Evolutionary conservation across 2,329 filamentous ascomycete genomes (phyloP), one percentile per base, ranked within the genome.

Genomic region (Xylariales sp.): DNA sequence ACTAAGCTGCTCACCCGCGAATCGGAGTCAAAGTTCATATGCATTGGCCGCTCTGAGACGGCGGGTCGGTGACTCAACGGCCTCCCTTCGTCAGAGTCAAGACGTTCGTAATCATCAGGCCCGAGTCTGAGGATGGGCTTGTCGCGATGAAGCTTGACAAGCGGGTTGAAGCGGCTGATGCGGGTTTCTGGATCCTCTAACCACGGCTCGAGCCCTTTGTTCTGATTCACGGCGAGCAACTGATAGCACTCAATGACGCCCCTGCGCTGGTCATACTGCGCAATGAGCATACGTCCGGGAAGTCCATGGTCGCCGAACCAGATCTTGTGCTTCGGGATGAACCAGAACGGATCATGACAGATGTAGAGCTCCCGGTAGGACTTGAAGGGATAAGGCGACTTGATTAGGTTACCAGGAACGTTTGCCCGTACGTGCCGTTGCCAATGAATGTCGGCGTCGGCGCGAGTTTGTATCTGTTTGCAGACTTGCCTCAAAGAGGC

Each of bases 271-370:
- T 95, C 81, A 53, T 89, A 96, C 11, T 85, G 80, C n/a, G 76
- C 73, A 27, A 95, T 54, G 18, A 95, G 72, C 29, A 95, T 61
- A 55, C 84, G 85, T 0, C 90, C 90, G 2, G 76, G 82, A 33
- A 88, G 72, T 20, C 81, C 74, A 3, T 70, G 73, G 59, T 95
- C 88, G 42, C 80, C 77, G 54, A 95, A 91, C 90, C 90, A 96
- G 46, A 96, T 69, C 60, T 86, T 90, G 55, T 86, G 71, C 36
- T 76, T 79, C 0, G 86, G 72, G 1, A 96, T 69, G 53, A 95
- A 95, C 90, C 90, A 96, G 51, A 83, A 79, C 1, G 84, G 83
- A 46, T 93, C 76, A 56, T 93, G 85, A 15, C 81, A 72, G 29
- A 74, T 66, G 57, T 85, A 95, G 3, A 95, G 74, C 18, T 84